These are phyloP conservation scores for Ambrosia trifida DNA, from an alignment of 129 eudicot genomes.

Conservation along the genomic window DNA sequence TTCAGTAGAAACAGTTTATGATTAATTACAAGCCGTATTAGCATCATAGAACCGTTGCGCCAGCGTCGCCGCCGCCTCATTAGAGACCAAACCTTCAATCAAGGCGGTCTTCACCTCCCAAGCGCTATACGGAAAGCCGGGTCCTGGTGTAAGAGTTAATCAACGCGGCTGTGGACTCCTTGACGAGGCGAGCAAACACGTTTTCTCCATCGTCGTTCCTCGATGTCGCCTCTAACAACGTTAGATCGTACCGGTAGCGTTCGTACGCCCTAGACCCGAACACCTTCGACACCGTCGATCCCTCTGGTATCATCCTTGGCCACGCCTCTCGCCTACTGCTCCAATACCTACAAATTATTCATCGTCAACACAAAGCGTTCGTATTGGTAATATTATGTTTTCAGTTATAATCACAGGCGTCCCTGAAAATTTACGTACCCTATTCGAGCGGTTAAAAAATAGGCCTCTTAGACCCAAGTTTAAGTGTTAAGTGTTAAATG, in stretches of 20 bases:
- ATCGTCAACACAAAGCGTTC: not conserved
- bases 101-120: constrained; percentile 88
- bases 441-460: no score
- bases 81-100: constrained; percentile 65
- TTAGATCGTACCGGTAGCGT: constrained; percentile 74
- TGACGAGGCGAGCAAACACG: constrained; percentile 59
- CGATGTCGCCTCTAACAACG: constrained; percentile 70
- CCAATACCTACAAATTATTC: constrained; percentile 61
- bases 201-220: constrained; percentile 66
- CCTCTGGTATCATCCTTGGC: constrained; percentile 87
- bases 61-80: constrained; percentile 52
- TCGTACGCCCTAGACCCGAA: constrained; percentile 81
- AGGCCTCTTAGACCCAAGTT: no score
- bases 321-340: constrained; percentile 76
- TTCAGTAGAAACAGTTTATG: no score
- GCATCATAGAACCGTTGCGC: constrained; percentile 69
- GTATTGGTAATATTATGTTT: not conserved
- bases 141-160: constrained; percentile 71
- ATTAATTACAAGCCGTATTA: constrained; percentile 58
- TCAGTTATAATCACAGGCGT: no score
- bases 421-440: no score
- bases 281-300: constrained; percentile 71
- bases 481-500: no score
- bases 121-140: constrained; percentile 63
- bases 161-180: constrained; percentile 85